Base-by-base conservation (phyloP, 2,329 filamentous ascomycete species). In the Acrocalymma vagum region DNA sequence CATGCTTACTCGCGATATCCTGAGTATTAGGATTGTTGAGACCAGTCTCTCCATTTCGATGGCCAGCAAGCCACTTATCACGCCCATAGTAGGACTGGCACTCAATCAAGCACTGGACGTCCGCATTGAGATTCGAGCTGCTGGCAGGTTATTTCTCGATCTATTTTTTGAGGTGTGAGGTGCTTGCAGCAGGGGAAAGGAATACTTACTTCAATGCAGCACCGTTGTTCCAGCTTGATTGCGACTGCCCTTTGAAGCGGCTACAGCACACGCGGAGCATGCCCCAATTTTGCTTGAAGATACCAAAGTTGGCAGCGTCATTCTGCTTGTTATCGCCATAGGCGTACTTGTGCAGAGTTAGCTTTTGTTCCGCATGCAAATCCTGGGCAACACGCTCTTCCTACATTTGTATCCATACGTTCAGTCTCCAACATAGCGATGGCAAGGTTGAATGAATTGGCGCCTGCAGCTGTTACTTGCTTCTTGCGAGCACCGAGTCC, bases 261-360 rank as follows among this genome's bases (percentile, higher is more conserved):
- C 14, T 38, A 14, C 35, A 38, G 27, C 35, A 38, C 10, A 30
- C 35, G 5, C 35, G 26, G 3, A 38, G 18, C 27, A 38, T 24
- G 4, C 35, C 27, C 35, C 35, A 38, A 27, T 38, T 38, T 16
- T 38, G 35, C 35, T 38, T 38, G 35, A 38, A 38, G 23, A 38
- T 30, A 3, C 35, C 35, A 16, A 38, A 38, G 20, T 38, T 38
- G 27, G 35, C 35, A 24, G 35, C 17, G 14, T 38, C 35, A 21
- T 38, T 38, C 27, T 30, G 27, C 35, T 38, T 38, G 23, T 38
- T 38, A n/a, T 38, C 35, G 13, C 35, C 35, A 17, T 38, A 38
- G 10, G 27, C 27, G 11, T 38, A 38, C 35, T 38, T 11, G 14
- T 7, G 29, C 10, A 20, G 17, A 31, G 15, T 20, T 17, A 31